Evolutionary conservation across 1,284 basidiomycete species (phyloP).

Genomic region (Peniophora sp.): DNA sequence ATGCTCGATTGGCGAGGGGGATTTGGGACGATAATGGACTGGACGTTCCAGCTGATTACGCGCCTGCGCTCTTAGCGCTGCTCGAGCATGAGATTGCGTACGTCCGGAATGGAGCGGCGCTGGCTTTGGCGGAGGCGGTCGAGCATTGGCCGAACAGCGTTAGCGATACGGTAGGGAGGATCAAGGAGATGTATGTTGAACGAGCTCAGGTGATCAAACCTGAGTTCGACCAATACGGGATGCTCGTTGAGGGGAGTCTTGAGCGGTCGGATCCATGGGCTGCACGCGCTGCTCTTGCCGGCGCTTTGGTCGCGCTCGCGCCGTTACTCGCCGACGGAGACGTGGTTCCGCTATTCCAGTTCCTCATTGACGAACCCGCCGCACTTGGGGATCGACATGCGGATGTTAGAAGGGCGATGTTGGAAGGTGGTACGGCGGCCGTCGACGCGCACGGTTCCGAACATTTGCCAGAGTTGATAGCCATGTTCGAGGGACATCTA

Average conservation of each 20-base stretch:
- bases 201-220: constrained; percentile 86
- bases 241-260: constrained; percentile 88
- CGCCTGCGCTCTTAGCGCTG: constrained; percentile 56
- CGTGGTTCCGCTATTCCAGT: constrained; percentile 79
- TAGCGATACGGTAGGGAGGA: constrained; percentile 31
- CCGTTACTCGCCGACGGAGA: constrained; percentile 59
- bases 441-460: constrained; percentile 82
- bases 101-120: constrained; percentile 71
- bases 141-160: constrained; percentile 71
- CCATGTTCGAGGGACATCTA: constrained; percentile 81
- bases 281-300: constrained; percentile 72
- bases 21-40: constrained; percentile 97
- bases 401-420: constrained; percentile 83
- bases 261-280: constrained; percentile 92
- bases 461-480: constrained; percentile 71
- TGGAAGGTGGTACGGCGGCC: constrained; percentile 75
- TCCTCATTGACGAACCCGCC: constrained; percentile 68
- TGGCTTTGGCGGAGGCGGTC: constrained; percentile 74
- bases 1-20: constrained; percentile 73
- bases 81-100: constrained; percentile 80
- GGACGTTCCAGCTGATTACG: constrained; percentile 76
- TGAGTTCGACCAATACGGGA: constrained; percentile 89
- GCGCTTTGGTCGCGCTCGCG: constrained; percentile 65
- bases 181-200: constrained; percentile 77
- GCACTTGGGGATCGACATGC: constrained; percentile 84